Conservation (phyloP, 164 flowering plant genomes). For the Aristolochia contorta region DNA sequence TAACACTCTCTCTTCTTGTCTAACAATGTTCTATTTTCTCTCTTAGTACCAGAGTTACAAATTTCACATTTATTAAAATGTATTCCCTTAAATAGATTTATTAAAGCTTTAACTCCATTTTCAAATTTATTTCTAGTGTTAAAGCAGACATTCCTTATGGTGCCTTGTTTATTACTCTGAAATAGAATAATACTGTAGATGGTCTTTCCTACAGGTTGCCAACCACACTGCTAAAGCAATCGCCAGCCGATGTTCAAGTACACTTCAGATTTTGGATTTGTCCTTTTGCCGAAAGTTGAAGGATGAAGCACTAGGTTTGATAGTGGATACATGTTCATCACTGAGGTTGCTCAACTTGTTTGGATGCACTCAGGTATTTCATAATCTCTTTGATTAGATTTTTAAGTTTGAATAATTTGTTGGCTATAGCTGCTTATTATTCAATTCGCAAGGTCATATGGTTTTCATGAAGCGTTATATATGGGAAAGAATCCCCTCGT, state of each 20-base stretch:
- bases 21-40: too few relatives aligned
- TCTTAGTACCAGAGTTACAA: too few relatives aligned
- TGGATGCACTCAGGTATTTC: conserved; percentile 82
- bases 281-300: conserved; percentile 74
- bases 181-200: neutral
- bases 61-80: neutral
- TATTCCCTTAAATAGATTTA: neutral
- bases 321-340: conserved; percentile 67
- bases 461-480: too few relatives aligned
- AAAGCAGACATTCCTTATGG: neutral
- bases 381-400: too few relatives aligned
- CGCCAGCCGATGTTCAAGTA: conserved; percentile 32
- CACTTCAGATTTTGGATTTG: conserved; percentile 49
- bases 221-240: conserved; percentile 55
- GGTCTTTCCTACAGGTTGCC: conserved; percentile 39
- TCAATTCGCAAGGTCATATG: too few relatives aligned
- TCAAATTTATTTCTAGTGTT: neutral
- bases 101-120: neutral
- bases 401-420: too few relatives aligned
- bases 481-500: too few relatives aligned
- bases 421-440: too few relatives aligned
- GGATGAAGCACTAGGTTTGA: conserved; percentile 63
- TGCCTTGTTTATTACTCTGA: neutral
- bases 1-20: too few relatives aligned
- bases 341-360: conserved; percentile 62